A percentile compares a stretch with the other conserved stretches of the same genome.
Evolutionary conservation across 345 rosid genomes (phyloP).

Genomic region (Rhizophora mangle): DNA sequence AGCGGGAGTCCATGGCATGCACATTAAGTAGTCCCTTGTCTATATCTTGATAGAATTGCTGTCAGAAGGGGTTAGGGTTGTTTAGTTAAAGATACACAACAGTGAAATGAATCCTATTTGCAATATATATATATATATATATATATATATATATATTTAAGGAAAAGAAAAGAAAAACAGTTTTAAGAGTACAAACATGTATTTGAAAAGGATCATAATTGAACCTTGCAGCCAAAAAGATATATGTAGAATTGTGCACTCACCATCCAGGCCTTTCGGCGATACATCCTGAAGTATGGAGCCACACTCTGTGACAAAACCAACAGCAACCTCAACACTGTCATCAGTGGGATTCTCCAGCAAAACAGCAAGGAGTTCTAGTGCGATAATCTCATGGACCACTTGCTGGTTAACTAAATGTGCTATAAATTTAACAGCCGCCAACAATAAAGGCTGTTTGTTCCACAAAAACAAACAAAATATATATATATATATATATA

Average conservation of each 20-base stretch:
- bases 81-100: too few relatives aligned
- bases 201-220: too few relatives aligned
- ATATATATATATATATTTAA: too few relatives aligned
- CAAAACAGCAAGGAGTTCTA: slow-evolving; percentile 72
- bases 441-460: slow-evolving; percentile 81
- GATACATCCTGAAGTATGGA: slow-evolving; percentile 85
- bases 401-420: slow-evolving; percentile 96
- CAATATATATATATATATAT: too few relatives aligned
- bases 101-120: too few relatives aligned
- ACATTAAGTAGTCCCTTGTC: too few relatives aligned
- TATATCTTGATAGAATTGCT: too few relatives aligned
- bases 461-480: slow-evolving; percentile 7
- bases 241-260: slow-evolving; percentile 12
- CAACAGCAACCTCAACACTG: slow-evolving; percentile 96
- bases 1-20: neutral
- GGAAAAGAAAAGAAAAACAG: too few relatives aligned
- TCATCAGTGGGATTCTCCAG: slow-evolving; percentile 80
- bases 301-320: slow-evolving; percentile 87
- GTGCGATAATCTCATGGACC: slow-evolving; percentile 76
- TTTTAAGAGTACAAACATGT: too few relatives aligned
- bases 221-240: neutral
- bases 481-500: neutral
- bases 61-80: too few relatives aligned
- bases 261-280: slow-evolving; percentile 86
- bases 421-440: slow-evolving; percentile 90